A percentile compares a stretch with the other conserved stretches of the same genome.
Conservation (phyloP, 1,284 basidiomycete genomes). For the Microbotryomycetes sp. region DNA sequence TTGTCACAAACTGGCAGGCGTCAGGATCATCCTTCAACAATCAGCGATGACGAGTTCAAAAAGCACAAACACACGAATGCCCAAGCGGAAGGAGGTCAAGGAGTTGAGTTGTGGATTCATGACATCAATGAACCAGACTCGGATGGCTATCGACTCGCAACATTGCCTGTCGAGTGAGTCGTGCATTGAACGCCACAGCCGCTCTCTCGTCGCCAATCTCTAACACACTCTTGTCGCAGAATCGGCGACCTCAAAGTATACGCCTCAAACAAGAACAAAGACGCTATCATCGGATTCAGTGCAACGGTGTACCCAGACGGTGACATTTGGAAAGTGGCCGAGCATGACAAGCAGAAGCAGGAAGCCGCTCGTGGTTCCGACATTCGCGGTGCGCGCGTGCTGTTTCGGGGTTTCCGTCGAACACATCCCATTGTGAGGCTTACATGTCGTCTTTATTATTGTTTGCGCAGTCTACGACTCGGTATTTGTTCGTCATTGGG, state of each 20-base stretch:
- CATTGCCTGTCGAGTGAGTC: slow-evolving; percentile 31
- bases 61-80: slow-evolving; percentile 46
- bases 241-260: slow-evolving; percentile 28
- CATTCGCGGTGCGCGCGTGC: slow-evolving; percentile 55
- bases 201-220: not conserved
- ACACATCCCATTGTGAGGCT: no score
- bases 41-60: slow-evolving; percentile 22
- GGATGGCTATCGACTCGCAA: slow-evolving; percentile 30
- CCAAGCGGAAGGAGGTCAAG: slow-evolving; percentile 47
- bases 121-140: slow-evolving; percentile 11
- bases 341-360: slow-evolving; percentile 31
- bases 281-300: slow-evolving; percentile 31
- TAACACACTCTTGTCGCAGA: slow-evolving; percentile 2
- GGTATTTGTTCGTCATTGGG: slow-evolving; percentile 77
- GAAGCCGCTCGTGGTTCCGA: slow-evolving; percentile 34
- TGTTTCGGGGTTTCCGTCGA: slow-evolving; percentile 58
- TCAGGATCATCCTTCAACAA: slow-evolving; percentile 7
- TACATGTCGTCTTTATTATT: not conserved
- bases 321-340: slow-evolving; percentile 41
- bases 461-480: slow-evolving; percentile 61
- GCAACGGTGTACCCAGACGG: slow-evolving; percentile 35
- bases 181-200: not conserved
- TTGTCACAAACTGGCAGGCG: slow-evolving; percentile 19
- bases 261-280: not conserved
- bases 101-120: slow-evolving; percentile 30